Evolutionary conservation across 805 yeast species (phyloP), one percentile per base, ranked within the genome.

Genomic region (Wickerhamiella dianesei): DNA sequence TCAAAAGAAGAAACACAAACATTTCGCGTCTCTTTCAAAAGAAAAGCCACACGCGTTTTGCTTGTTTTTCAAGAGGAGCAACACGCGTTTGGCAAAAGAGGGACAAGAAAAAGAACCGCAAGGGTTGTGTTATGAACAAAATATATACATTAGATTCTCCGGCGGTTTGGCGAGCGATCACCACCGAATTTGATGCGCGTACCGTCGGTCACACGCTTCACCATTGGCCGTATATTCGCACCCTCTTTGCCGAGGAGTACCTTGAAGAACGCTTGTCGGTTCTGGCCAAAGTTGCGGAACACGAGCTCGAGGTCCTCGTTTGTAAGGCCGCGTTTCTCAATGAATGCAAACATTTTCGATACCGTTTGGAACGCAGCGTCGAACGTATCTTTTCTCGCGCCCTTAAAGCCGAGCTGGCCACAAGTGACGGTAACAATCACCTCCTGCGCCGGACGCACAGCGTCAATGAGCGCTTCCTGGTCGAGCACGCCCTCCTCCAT

Each of bases 241-340:
- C 96, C 96, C 69, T 89, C 97, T 61, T 82, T 83, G 56, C 96
- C 96, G 57, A 76, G 76, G 53, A 89, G 72, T 1, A 94, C 95
- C 45, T 79, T 80, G 47, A 78, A 67, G 55, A 92, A 88, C 1
- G 95, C 95, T 51, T 77, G 79, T 64, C 96, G 76, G 39, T 95
- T 95, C 59, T 83, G 83, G 45, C 96, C 95, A 56, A 81, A 86
- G 54, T 84, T 84, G 54, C 79, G 79, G 56, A 87, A 69, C 18
- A 85, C 77, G 40, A 89, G 63, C 63, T 89, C 96, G 21, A 89
- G 68, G 52, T 79, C 74, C 53, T 75, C 76, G 39, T 73, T 74
- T 42, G 79, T 61, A 48, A 72, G 67, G 35, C 72, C 73, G 52
- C 70, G 73, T 60, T 79, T 82, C 64, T 76, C 77, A 60, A 89